Evolutionary conservation across 257 asterid species (phyloP), one percentile per base, ranked within the genome.

Genomic region (Knoxia roxburghii): DNA sequence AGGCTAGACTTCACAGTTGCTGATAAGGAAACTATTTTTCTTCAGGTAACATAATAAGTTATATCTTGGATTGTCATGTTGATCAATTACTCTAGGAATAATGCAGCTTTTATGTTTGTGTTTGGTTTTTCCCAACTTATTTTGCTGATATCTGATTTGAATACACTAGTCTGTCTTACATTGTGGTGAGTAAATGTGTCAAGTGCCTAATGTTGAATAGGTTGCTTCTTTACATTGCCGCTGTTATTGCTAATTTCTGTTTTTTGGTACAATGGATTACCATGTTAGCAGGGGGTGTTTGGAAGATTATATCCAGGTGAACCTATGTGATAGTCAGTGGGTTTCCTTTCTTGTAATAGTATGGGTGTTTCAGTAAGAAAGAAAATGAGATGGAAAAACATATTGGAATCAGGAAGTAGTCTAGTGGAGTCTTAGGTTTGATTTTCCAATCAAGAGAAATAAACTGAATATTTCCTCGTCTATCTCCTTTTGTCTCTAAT

Each of bases 1-100:
- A 92, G 98, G 99, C 81, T 86, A 52, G 99, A 90, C 67, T 88
- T 93, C 77, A 69, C 91, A 63, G 83, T 79, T 72, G 79, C 83
- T 46, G 96, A 85, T 72, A 90, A 82, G 85, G 97, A 88, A 79
- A 72, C 84, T 68, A 76, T 88, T 80, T 87, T 93, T 78, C 77
- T 79, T 64, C 90, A 90, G 97, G 98, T 92, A 83, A 71, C 63
- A 64, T 18, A 50, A 51, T 51, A n/a, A 27, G 46, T 35, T 26
- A 9, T 33, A 23, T 45, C 15, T 49, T 21, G 32, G 49, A 69
- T 17, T 30, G 7, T 58, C 29, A 20, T 24, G 20, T 27, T 56
- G 23, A 27, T n/a, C 46, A 33, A 33, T 18, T 59, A 17, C 37
- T 57, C 24, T 6, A 37, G 32, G 14, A 14, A 40, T 56, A 27